Evolutionary conservation across 768 basidiomycete species (phyloP), one percentile per base, ranked within the genome.

Genomic region (Pulveroboletus sp.): DNA sequence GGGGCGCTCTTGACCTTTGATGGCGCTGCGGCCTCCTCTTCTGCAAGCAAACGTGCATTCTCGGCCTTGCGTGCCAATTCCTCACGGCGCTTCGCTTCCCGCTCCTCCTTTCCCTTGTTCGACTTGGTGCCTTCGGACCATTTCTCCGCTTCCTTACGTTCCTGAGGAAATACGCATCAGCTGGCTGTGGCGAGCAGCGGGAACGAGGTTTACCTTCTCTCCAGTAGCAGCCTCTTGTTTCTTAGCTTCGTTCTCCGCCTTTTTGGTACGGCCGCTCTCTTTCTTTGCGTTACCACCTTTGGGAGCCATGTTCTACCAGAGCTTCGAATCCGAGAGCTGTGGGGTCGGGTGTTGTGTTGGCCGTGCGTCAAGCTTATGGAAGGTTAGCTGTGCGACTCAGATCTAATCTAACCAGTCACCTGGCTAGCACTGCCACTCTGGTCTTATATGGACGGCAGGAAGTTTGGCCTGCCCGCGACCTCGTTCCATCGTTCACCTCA

Each of bases 221-320:
- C 74, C 76, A 11, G 73, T 75, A 0, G 76, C 82, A 5, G 73
- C 76, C 6, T 77, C 80, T 53, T 80, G 77, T 69, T 93, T 93
- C 75, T 86, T 90, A 9, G 79, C 75, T 63, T 91, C 89, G 63
- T 92, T 93, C 63, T 93, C 89, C 22, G 89, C 89, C 68, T 96
- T 96, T 72, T 91, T 93, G 1, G 93, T 86, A 46, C 88, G 71
- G 5, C 93, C 93, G 36, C 81, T 71, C 68, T 95, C 93, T 67
- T 95, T 95, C 83, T 95, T 96, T 49, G 89, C 76, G 75, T 93
- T 95, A 58, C 78, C 82, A 54, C 85, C 88, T 68, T 90, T 91
- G 1, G 93, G 93, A 41, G 93, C 70, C 93, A 94, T 93, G 32
- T 2, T 17, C 26, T n/a, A n/a, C n/a, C n/a, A n/a, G n/a, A n/a